These are phyloP conservation scores for Rhizomucor miehei DNA, from an alignment of 371 early-diverging fungal species.

Conservation along the genomic window DNA sequence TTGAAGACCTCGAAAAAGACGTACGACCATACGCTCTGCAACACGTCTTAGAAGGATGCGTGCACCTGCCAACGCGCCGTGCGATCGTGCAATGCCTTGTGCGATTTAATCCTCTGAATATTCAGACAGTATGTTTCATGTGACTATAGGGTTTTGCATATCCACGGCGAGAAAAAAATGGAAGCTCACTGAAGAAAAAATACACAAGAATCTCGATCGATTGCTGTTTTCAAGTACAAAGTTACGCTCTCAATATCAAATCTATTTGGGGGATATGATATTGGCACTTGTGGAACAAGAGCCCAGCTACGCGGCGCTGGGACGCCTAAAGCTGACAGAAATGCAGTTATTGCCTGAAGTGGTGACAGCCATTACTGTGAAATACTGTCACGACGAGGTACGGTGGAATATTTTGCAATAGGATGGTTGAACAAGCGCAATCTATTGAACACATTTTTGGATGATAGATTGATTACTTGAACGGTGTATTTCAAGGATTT, in stretches of 20 bases:
- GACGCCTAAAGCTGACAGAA: conserved; percentile 30
- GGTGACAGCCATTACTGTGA: conserved; percentile 31
- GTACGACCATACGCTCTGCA: conserved; percentile 1
- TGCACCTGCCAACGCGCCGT: conserved; percentile 32
- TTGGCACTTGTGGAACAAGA: conserved; percentile 26
- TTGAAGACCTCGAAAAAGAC: conserved; percentile 25
- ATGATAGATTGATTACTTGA: conserved; percentile 31
- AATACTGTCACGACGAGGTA: conserved; percentile 36
- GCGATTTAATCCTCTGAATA: conserved; percentile 12
- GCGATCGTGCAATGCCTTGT: conserved; percentile 20
- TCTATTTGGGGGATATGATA: conserved; percentile 41
- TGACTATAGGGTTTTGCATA: too few relatives aligned
- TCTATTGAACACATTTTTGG: background rate
- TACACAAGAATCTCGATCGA: conserved; percentile 17
- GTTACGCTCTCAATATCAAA: conserved; percentile 18
- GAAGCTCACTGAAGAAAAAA: background rate
- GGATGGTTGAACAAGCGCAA: too few relatives aligned
- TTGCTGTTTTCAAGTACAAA: conserved; percentile 20
- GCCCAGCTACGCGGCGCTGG: conserved; percentile 22
- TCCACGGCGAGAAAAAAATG: background rate
- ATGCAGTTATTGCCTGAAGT: conserved; percentile 37
- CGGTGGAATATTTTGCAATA: too few relatives aligned
- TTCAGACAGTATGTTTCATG: conserved; percentile 19
- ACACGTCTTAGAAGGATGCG: conserved; percentile 27
- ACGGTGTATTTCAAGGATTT: conserved; percentile 28